phyloP scores from a whole-genome alignment of 2,329 filamentous ascomycete species.

The Stemphylium beticola region DNA sequence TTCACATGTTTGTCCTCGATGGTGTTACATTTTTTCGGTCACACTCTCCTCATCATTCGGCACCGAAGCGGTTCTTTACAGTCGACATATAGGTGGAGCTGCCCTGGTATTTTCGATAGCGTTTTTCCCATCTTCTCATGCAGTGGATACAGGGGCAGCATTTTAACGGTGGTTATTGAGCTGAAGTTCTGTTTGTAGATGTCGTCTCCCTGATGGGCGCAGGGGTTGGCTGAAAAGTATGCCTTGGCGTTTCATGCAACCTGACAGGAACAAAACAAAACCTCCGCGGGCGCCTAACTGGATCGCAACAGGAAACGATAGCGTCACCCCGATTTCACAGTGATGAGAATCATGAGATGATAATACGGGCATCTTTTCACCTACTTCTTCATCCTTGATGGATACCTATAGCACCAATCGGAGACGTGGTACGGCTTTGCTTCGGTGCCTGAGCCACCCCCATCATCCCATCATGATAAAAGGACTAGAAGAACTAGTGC shows the following conservation, averaged over 20 bases:
- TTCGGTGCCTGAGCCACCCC: not conserved
- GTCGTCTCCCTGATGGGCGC: conserved; percentile 12
- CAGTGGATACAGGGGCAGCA: conserved; percentile 6
- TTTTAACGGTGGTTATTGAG: conserved; percentile 3
- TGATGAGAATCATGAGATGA: not conserved
- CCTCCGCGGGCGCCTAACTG: not conserved
- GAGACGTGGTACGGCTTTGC: not conserved
- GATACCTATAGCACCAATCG: not conserved
- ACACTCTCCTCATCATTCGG: not conserved
- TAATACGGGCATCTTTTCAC: not conserved
- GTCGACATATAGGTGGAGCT: not conserved
- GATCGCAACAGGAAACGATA: not conserved
- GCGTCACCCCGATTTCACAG: not conserved
- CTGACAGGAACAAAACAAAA: conserved; percentile 1
- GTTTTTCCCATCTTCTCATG: not conserved
- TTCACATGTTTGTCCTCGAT: not conserved
- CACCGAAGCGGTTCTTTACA: not conserved
- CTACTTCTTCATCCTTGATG: not conserved
- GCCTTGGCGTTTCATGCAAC: conserved; percentile 17
- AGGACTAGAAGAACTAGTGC: not conserved
- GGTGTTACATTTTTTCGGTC: not conserved
- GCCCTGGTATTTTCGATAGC: not conserved
- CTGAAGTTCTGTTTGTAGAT: conserved; percentile 6
- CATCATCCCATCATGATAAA: not conserved
- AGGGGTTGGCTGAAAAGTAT: conserved; percentile 4